Base-by-base conservation (phyloP, 768 basidiomycete genomes). In the Mycena rebaudengoi region DNA sequence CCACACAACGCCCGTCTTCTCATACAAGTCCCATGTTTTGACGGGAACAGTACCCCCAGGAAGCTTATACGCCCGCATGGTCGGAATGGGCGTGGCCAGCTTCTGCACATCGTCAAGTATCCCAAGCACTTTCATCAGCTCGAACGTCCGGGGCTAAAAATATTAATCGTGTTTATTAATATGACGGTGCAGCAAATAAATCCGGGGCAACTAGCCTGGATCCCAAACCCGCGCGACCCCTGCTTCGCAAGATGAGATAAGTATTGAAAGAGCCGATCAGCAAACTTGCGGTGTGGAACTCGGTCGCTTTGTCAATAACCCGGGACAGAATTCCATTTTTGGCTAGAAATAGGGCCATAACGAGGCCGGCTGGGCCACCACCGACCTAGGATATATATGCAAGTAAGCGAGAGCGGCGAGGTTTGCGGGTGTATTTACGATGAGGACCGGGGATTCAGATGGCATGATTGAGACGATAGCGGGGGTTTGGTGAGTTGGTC, bases 1-100 rank as follows among this genome's bases (percentile, higher is more conserved):
- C 68, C 71, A 70, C 25, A 59, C 33, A 18, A 62, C 48, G 8
- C 58, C 45, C n/a, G 52, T 52, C 41, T 69, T 67, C 44, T 63
- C 56, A 55, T 70, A 72, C 40, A 72, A 41, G 48, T 70, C 66
- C 73, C 71, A 73, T 3, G 71, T 72, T 32, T 71, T 73, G 16
- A 69, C 67, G 18, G 70, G 70, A 7, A 62, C 46, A 8, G 61
- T 71, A 29, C 73, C 71, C 1, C 73, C 73, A 1, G 71, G 73
- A 8, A 73, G 65, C 45, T 68, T 70, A 43, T 74, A 73, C 14
- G 69, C 69, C 5, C 68, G 71, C 73, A 74, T 71, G 13, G 71
- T 69, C 14, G 71, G 70, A 33, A 72, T 69, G 7, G 61, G 60
- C 11, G 66, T 69, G 14, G 70, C 68, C 3, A 14, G 37, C 54